phyloP scores from a whole-genome alignment of 768 basidiomycete species.

The Termitomyces sp. region DNA sequence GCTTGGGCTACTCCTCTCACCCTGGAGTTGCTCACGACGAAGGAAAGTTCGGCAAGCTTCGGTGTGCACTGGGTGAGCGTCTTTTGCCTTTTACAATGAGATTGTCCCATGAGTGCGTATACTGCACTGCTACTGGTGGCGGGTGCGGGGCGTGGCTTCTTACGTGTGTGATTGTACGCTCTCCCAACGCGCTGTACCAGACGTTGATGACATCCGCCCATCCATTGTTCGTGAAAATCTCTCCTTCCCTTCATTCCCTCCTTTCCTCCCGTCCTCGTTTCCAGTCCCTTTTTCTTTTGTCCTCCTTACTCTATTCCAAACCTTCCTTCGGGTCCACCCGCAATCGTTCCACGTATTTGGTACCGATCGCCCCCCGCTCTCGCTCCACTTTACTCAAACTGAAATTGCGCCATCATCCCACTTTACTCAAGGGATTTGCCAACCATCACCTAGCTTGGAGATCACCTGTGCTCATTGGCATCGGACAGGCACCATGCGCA shows the following conservation, averaged over 20 bases:
- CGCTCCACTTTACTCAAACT: background rate
- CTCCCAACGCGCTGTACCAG: background rate
- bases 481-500: constrained; percentile 5
- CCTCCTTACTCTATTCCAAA: background rate
- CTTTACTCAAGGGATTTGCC: constrained; percentile 1
- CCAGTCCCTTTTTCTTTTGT: background rate
- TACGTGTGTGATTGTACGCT: constrained; percentile 4
- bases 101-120: constrained; percentile 6
- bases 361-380: constrained; percentile 5
- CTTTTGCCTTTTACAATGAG: background rate
- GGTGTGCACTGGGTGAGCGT: background rate
- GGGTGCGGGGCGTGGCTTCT: background rate
- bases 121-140: background rate
- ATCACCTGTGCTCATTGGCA: background rate
- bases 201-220: constrained; percentile 2
- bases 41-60: background rate
- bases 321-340: background rate
- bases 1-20: background rate
- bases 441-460: background rate
- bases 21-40: background rate
- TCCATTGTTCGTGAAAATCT: background rate
- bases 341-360: constrained; percentile 11
- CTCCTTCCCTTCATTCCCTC: background rate
- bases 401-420: background rate
- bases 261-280: background rate